Conservation (phyloP, 192 early-diverging fungal species). For the Coemansia sp. region DNA sequence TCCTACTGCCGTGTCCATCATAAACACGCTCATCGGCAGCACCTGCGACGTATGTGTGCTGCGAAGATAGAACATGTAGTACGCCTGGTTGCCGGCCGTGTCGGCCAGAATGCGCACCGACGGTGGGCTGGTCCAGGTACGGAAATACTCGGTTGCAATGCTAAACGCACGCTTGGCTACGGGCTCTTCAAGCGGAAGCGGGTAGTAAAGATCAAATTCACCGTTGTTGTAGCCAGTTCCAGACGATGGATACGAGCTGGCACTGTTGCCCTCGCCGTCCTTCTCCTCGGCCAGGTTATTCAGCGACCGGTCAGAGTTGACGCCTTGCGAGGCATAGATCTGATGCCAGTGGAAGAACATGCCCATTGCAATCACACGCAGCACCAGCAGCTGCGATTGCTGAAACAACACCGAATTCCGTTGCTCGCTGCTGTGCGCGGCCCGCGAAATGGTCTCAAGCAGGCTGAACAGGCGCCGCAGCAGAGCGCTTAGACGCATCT, state of each 20-base stretch:
- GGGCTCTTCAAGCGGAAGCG: conserved; percentile 48
- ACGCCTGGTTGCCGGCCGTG: conserved; percentile 46
- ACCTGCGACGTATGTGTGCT: conserved; percentile 51
- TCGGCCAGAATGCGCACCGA: conserved; percentile 45
- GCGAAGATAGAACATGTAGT: conserved; percentile 40
- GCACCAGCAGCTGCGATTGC: conserved; percentile 84
- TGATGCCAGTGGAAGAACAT: conserved; percentile 86
- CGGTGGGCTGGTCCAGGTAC: conserved; percentile 39
- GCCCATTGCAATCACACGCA: conserved; percentile 79
- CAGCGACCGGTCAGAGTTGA: conserved; percentile 38
- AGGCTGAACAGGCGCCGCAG: conserved; percentile 65
- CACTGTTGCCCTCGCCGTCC: conserved; percentile 19
- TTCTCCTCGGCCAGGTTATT: conserved; percentile 26
- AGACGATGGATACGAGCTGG: conserved; percentile 14
- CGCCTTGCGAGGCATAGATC: conserved; percentile 51
- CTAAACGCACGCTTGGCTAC: conserved; percentile 53
- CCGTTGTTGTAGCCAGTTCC: conserved; percentile 39
- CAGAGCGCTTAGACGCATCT: conserved; percentile 69
- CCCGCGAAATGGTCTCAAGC: conserved; percentile 73
- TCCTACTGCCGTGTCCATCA: conserved; percentile 38
- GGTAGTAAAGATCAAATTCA: conserved; percentile 44
- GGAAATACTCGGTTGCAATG: conserved; percentile 50
- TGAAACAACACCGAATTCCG: conserved; percentile 58
- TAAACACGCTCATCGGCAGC: conserved; percentile 28
- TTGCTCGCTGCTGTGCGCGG: conserved; percentile 33